Evolutionary conservation across 139 green algal species (phyloP).

Genomic region (Coelastrella sp.): DNA sequence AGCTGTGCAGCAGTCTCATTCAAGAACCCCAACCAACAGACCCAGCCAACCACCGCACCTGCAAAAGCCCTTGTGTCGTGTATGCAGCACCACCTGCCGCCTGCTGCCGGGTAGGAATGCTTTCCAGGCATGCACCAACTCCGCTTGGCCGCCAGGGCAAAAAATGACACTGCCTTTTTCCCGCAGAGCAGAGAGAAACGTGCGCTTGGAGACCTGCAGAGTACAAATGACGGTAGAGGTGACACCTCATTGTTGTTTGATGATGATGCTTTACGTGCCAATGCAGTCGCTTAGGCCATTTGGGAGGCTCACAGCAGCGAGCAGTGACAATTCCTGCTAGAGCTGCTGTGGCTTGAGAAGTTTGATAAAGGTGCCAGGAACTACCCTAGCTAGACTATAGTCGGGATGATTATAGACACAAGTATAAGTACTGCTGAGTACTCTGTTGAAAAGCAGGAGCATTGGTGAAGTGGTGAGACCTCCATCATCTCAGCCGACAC

Average conservation of each 20-base stretch:
- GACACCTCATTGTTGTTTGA: neutral
- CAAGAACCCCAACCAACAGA: neutral
- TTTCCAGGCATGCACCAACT: constrained; percentile 75
- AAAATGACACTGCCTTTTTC: constrained; percentile 79
- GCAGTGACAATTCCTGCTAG: neutral
- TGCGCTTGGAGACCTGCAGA: constrained; percentile 67
- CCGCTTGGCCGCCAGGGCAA: constrained; percentile 87
- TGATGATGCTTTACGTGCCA: neutral
- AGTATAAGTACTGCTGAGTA: too few species aligned
- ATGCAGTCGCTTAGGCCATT: neutral
- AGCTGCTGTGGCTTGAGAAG: neutral
- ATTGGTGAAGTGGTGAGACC: too few species aligned
- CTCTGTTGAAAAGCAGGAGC: too few species aligned
- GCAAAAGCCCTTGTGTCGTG: constrained; percentile 69
- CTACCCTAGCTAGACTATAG: too few species aligned
- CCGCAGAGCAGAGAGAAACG: constrained; percentile 72
- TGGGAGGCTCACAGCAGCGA: too few species aligned
- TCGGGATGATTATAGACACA: too few species aligned
- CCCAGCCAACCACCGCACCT: constrained; percentile 1
- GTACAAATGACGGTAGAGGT: neutral
- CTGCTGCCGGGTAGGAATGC: constrained; percentile 7
- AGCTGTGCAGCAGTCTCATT: neutral
- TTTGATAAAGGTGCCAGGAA: too few species aligned
- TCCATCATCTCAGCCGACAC: too few species aligned
- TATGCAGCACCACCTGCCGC: constrained; percentile 37